Evolutionary conservation across 495 filamentous ascomycete genomes (phyloP).

Genomic region (Annulohypoxylon bovei): DNA sequence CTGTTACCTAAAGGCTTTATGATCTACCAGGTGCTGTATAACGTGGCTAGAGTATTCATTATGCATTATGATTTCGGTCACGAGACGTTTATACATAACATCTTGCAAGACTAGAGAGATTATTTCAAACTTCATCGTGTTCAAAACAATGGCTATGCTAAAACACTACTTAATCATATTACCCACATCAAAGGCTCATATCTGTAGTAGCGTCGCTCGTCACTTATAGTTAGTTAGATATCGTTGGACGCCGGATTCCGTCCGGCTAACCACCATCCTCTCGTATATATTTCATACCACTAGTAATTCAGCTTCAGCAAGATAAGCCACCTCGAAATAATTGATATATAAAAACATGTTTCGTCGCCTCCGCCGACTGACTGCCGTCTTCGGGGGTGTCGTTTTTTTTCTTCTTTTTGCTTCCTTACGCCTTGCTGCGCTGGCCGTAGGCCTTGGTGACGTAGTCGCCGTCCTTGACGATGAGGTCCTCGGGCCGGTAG

Average conservation of each 20-base stretch:
- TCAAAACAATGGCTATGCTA: slow-evolving; percentile 34
- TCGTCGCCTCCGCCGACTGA: too few relatives aligned
- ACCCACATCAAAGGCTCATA: neutral
- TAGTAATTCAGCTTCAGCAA: neutral
- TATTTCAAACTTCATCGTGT: slow-evolving; percentile 15
- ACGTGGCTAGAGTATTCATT: slow-evolving; percentile 6
- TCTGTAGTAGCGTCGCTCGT: slow-evolving; percentile 17
- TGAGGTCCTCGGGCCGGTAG: slow-evolving; percentile 91
- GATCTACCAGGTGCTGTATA: neutral
- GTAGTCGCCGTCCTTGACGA: slow-evolving; percentile 91
- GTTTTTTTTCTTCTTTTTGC: too few relatives aligned
- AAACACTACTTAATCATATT: slow-evolving; percentile 22
- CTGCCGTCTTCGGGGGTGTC: too few relatives aligned
- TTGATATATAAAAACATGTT: neutral
- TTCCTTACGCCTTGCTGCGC: slow-evolving; percentile 64
- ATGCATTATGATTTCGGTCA: slow-evolving; percentile 1
- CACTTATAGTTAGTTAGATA: slow-evolving; percentile 3
- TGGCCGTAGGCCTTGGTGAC: slow-evolving; percentile 95
- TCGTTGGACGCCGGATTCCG: slow-evolving; percentile 13
- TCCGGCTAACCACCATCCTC: neutral
- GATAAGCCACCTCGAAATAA: neutral
- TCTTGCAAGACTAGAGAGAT: neutral
- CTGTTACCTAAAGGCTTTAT: slow-evolving; percentile 18
- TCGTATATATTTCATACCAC: neutral
- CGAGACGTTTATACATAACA: neutral